These are phyloP conservation scores for Wickerhamomyces bovis DNA, from an alignment of 805 yeast species.

Conservation along the genomic window DNA sequence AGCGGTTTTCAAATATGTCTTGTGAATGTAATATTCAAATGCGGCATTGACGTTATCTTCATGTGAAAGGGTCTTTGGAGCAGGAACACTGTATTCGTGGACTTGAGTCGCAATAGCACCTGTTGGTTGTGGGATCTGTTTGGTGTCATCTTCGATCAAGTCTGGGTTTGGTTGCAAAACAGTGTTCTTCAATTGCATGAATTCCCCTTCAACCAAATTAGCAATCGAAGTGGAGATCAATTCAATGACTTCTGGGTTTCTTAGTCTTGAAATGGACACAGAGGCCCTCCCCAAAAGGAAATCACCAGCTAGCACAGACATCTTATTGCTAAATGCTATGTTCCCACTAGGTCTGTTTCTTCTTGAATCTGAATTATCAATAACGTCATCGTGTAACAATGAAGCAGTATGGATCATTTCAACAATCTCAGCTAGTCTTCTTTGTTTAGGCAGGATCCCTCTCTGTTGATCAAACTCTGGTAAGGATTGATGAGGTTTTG, in stretches of 20 bases:
- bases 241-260: constrained; percentile 97
- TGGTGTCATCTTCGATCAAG: constrained; percentile 40
- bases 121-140: constrained; percentile 47
- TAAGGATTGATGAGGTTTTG: constrained; percentile 68
- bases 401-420: constrained; percentile 99
- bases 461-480: constrained; percentile 52
- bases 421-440: constrained; percentile 93
- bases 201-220: constrained; percentile 95
- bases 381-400: constrained; percentile 92
- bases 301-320: constrained; percentile 97
- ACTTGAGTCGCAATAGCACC: constrained; percentile 53
- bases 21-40: constrained; percentile 90
- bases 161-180: constrained; percentile 50
- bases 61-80: constrained; percentile 40
- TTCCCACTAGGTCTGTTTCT: constrained; percentile 91
- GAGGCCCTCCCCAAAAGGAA: constrained; percentile 93
- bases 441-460: constrained; percentile 90
- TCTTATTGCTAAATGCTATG: constrained; percentile 89
- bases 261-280: constrained; percentile 84
- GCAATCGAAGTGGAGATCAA: constrained; percentile 94
- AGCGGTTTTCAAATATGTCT: constrained; percentile 93
- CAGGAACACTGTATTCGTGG: constrained; percentile 30
- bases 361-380: constrained; percentile 82
- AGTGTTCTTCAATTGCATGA: constrained; percentile 96
- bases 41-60: constrained; percentile 73